Base-by-base conservation (phyloP, 2,329 filamentous ascomycete genomes). In the Phyllosticta capitalensis region DNA sequence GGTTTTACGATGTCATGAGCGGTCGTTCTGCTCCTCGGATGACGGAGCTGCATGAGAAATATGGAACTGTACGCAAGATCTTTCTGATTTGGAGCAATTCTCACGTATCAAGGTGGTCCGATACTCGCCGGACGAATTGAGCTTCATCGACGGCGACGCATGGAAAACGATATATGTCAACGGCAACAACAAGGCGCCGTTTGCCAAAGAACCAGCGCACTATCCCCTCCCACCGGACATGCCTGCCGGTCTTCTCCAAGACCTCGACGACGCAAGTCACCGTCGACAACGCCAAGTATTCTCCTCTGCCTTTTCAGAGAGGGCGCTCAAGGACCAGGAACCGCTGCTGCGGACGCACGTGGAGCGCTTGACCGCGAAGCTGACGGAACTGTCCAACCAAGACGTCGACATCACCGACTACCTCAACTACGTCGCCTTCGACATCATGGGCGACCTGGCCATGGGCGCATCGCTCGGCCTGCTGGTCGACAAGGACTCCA, bases 111-210 rank as follows among this genome's bases (percentile, higher is more conserved):
- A 75, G 1, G 72, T 71, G 2, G 75, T 78, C 0, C 70, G 76
- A 5, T 60, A 77, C 5, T 66, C 68, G 0, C 76, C 76, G 0
- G 70, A 69, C 22, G 73, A 78, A 57, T 56, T 77, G 1, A 75
- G 74, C 1, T 76, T 76, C 65, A 76, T 69, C 53, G 71, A 66
- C 12, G 73, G 76, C 1, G 72, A 70, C 1, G 73, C 74, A 1
- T 77, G 72, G 70, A 61, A 57, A n/a, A 49, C 49, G 22, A 52
- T 56, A 22, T 52, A 56, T 24, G 54, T 52, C 17, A 55, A 64
- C 26, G 54, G 55, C 17, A 55, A 64, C 26, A 52, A 38, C 30
- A 26, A 54, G 10, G 28, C 19, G 9, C 33, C 56, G 10, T 22
- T 38, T 26, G 63, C 57, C 3, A 59, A 55, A 58, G 52, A 61